Conservation (phyloP, 768 basidiomycete genomes). For the Rhodotorula diobovata region DNA sequence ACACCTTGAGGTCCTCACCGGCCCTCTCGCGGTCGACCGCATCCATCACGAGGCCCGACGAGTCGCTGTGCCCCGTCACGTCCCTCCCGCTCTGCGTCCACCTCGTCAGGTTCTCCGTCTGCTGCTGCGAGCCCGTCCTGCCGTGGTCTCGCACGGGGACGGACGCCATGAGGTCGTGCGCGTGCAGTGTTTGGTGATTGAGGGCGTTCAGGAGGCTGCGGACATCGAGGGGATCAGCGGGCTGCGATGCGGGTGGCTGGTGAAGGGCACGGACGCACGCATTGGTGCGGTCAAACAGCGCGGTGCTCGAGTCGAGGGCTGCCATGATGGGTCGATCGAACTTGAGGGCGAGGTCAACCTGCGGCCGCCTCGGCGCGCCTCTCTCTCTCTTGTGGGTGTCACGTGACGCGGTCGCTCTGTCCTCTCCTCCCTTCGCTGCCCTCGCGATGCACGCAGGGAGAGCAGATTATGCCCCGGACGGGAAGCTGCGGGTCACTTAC, state of each 20-base stretch:
- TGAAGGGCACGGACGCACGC: conserved; percentile 2
- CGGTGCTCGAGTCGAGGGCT: not conserved
- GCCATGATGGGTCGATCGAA: not conserved
- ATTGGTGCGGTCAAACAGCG: conserved; percentile 16
- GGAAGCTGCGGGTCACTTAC: too few relatives aligned
- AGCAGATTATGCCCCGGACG: too few relatives aligned
- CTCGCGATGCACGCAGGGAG: too few relatives aligned
- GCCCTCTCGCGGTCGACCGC: conserved; percentile 16
- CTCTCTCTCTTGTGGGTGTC: too few relatives aligned
- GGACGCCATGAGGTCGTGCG: not conserved
- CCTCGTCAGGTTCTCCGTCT: conserved; percentile 27
- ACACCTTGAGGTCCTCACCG: conserved; percentile 26
- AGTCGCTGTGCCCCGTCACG: conserved; percentile 14
- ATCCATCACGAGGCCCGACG: conserved; percentile 20
- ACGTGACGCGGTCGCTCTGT: not conserved
- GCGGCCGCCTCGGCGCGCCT: not conserved
- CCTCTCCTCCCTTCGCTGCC: too few relatives aligned
- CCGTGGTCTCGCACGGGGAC: conserved; percentile 8
- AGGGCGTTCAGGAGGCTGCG: conserved; percentile 17
- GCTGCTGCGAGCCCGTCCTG: not conserved
- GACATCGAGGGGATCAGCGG: too few relatives aligned
- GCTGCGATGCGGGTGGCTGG: not conserved
- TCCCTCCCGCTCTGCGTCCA: conserved; percentile 25
- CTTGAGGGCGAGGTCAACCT: not conserved
- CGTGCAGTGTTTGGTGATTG: conserved; percentile 8